phyloP scores from a whole-genome alignment of 306 rosid genomes.

The Prunus fruticosa region DNA sequence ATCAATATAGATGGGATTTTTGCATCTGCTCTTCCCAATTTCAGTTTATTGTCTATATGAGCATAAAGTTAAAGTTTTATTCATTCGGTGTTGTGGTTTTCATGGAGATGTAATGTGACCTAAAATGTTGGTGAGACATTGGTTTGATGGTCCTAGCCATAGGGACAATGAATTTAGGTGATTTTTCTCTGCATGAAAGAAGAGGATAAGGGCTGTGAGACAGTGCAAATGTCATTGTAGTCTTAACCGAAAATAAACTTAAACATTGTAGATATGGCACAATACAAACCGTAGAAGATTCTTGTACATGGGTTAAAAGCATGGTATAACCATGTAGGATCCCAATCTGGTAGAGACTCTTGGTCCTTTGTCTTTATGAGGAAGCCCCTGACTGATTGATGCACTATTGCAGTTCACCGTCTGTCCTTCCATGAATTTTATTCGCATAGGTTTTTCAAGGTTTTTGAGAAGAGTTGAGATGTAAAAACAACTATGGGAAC shows the following conservation, averaged over 20 bases:
- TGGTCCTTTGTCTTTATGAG: not conserved
- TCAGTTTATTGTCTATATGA: too few relatives aligned
- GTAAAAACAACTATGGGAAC: not conserved
- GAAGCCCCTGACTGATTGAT: not conserved
- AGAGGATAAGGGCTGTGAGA: not conserved
- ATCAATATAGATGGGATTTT: too few relatives aligned
- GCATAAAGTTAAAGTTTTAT: too few relatives aligned
- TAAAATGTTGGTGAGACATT: too few relatives aligned
- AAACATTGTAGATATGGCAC: too few relatives aligned
- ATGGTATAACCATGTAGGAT: too few relatives aligned
- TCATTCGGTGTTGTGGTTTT: too few relatives aligned
- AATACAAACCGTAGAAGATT: not conserved
- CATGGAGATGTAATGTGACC: too few relatives aligned
- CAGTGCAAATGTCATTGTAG: not conserved
- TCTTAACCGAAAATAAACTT: not conserved
- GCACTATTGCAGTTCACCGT: conserved; percentile 43
- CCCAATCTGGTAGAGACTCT: not conserved
- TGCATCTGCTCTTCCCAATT: too few relatives aligned
- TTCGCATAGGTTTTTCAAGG: conserved; percentile 39
- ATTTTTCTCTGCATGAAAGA: not conserved
- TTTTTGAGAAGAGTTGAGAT: not conserved
- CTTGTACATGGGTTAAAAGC: not conserved
- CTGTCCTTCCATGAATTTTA: conserved; percentile 55
- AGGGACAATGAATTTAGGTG: too few relatives aligned
- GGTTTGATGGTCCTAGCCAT: too few relatives aligned